Conservation (phyloP, 768 basidiomycete species). For the Amanita rubescens region DNA sequence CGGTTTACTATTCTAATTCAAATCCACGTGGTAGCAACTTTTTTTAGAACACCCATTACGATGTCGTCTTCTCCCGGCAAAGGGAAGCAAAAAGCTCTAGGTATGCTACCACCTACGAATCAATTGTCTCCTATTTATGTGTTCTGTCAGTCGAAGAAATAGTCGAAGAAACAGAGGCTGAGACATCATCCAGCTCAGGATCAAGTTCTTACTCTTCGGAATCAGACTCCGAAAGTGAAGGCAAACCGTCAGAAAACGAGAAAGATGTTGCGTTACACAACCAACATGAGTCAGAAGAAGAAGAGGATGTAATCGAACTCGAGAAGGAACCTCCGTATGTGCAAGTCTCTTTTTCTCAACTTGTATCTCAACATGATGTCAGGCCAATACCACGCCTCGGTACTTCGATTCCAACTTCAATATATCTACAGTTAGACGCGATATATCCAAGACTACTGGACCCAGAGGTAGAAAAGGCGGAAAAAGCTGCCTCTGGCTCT, state of each 20-base stretch:
- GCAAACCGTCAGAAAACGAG: conserved; percentile 49
- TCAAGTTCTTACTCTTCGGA: conserved; percentile 23
- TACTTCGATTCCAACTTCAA: conserved; percentile 53
- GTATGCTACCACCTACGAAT: neutral
- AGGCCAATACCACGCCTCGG: conserved; percentile 60
- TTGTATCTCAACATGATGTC: conserved; percentile 4
- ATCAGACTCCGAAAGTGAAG: conserved; percentile 18
- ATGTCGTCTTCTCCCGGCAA: neutral
- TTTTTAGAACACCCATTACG: neutral
- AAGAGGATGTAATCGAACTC: conserved; percentile 52
- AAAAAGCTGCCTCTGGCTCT: conserved; percentile 39
- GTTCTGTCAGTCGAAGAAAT: neutral
- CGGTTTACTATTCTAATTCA: too few species aligned
- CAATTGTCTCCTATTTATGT: neutral
- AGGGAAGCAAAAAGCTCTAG: conserved; percentile 1
- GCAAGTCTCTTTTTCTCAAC: neutral
- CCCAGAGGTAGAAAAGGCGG: conserved; percentile 49
- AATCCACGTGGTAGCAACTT: neutral
- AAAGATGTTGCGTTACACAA: conserved; percentile 36
- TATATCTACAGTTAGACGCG: conserved; percentile 53
- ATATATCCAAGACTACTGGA: conserved; percentile 46
- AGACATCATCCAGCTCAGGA: neutral
- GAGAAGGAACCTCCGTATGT: conserved; percentile 31
- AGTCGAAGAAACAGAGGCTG: neutral
- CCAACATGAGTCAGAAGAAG: conserved; percentile 22